phyloP scores from a whole-genome alignment of 176 grass and related monocot genomes.

The Phragmites australis region DNA sequence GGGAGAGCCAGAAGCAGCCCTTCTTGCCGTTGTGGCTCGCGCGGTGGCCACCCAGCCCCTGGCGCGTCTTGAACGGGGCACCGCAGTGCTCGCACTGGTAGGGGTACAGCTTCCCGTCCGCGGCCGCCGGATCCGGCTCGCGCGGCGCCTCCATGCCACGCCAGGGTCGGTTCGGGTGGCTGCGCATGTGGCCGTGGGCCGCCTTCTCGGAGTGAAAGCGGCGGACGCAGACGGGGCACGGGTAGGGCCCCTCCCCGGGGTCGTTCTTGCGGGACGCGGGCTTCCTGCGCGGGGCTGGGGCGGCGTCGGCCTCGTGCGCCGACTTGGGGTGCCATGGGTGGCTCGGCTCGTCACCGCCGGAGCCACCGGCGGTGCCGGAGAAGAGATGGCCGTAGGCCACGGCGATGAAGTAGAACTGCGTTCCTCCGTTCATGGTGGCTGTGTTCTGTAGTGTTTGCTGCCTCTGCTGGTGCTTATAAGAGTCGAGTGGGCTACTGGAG shows the following conservation, averaged over 20 bases:
- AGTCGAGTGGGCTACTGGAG: too few relatives aligned
- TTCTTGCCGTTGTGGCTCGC: slow-evolving; percentile 67
- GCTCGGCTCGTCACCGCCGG: slow-evolving; percentile 23
- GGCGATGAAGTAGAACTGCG: slow-evolving; percentile 23
- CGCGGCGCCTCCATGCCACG: slow-evolving; percentile 54
- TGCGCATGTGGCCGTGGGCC: slow-evolving; percentile 59
- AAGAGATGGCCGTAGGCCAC: slow-evolving; percentile 8
- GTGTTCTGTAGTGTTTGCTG: neutral
- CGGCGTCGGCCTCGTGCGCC: slow-evolving; percentile 20
- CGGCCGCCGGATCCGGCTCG: neutral
- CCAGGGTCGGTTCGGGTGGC: slow-evolving; percentile 47
- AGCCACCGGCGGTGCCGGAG: neutral
- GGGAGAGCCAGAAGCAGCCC: slow-evolving; percentile 47
- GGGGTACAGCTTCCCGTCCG: slow-evolving; percentile 18
- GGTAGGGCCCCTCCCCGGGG: neutral
- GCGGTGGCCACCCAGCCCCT: slow-evolving; percentile 75
- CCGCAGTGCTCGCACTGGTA: slow-evolving; percentile 50
- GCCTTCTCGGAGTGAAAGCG: slow-evolving; percentile 42
- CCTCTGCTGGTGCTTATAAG: too few relatives aligned
- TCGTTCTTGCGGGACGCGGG: neutral
- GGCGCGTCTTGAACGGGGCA: slow-evolving; percentile 45
- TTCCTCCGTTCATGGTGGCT: slow-evolving; percentile 14
- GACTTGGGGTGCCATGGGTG: slow-evolving; percentile 12
- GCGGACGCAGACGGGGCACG: slow-evolving; percentile 46
- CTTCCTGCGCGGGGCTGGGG: neutral